These are phyloP conservation scores for Linderniella brevidens DNA, from an alignment of 257 asterid species.

Conservation along the genomic window DNA sequence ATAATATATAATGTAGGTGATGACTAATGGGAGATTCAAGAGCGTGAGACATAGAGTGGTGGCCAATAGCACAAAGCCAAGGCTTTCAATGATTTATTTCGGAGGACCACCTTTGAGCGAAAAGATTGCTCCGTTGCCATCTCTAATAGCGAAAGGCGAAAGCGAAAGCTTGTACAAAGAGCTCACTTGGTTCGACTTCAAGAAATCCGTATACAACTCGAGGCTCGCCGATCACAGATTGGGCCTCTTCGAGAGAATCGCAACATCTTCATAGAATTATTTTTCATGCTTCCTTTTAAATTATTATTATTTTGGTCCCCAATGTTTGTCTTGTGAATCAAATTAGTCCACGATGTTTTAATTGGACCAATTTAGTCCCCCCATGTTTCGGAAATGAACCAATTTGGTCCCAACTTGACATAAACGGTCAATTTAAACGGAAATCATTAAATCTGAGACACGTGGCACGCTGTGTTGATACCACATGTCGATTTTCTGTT, in stretches of 20 bases:
- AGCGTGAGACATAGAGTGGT: constrained; percentile 56
- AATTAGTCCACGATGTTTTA: too few species aligned
- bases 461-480: too few species aligned
- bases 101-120: constrained; percentile 47
- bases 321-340: too few species aligned
- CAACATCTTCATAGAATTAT: too few species aligned
- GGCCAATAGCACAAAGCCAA: constrained; percentile 17
- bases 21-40: constrained; percentile 45
- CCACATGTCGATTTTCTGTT: too few species aligned
- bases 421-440: too few species aligned
- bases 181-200: constrained; percentile 59
- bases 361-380: too few species aligned
- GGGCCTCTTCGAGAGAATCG: constrained; percentile 21
- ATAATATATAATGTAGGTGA: constrained; percentile 20
- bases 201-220: constrained; percentile 42
- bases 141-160: constrained; percentile 37
- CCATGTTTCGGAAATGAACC: too few species aligned
- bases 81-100: constrained; percentile 55
- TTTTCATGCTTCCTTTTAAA: too few species aligned
- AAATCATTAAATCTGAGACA: too few species aligned
- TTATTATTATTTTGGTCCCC: too few species aligned
- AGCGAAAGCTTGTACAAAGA: constrained; percentile 35
- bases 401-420: too few species aligned
- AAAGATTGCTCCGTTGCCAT: constrained; percentile 26
- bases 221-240: constrained; percentile 44